Conservation (phyloP, 345 rosid species). For the Camelina laxa region DNA sequence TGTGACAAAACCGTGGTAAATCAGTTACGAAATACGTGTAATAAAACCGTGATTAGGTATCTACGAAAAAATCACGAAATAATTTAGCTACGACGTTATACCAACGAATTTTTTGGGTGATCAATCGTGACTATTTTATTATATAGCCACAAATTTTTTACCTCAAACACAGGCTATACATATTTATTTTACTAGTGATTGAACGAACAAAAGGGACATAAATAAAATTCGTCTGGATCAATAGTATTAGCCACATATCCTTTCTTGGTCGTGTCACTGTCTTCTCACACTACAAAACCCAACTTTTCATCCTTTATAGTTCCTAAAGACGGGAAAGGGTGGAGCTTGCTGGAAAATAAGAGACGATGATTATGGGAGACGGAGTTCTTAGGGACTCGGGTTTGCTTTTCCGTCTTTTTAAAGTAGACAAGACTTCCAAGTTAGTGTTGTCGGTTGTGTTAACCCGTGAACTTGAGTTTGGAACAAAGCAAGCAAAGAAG, state of each 20-base stretch:
- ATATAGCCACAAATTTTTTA: too few species aligned
- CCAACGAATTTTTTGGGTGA: too few species aligned
- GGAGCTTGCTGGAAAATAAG: conserved; percentile 4
- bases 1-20: too few species aligned
- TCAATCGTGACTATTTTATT: too few species aligned
- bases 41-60: too few species aligned
- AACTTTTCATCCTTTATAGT: not conserved
- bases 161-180: too few species aligned
- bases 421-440: conserved; percentile 7
- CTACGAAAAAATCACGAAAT: too few species aligned
- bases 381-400: not conserved
- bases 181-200: too few species aligned
- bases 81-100: too few species aligned
- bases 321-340: conserved; percentile 14
- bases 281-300: not conserved
- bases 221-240: not conserved
- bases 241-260: not conserved
- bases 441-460: not conserved
- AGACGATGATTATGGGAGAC: conserved; percentile 5
- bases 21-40: too few species aligned
- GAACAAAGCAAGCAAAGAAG: conserved; percentile 14
- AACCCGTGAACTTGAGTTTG: not conserved
- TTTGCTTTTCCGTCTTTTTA: conserved; percentile 6
- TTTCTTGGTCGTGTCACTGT: not conserved
- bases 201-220: too few species aligned